These are phyloP conservation scores for Daucus carota DNA, from an alignment of 129 eudicot genomes.

Conservation along the genomic window DNA sequence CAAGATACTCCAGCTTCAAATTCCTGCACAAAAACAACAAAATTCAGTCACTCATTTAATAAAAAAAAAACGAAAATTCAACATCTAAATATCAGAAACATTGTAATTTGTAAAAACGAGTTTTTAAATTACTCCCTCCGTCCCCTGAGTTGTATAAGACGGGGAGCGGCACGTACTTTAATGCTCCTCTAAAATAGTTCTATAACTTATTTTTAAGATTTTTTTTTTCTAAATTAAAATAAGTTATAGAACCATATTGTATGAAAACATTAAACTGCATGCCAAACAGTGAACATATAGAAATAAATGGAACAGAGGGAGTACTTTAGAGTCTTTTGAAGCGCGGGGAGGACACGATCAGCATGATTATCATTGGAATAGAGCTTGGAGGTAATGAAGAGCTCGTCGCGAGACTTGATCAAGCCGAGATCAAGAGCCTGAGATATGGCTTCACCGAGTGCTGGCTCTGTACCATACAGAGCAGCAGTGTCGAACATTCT, in stretches of 20 bases:
- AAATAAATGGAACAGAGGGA: too few relatives aligned
- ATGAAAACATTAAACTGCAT: too few relatives aligned
- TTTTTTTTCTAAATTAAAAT: too few relatives aligned
- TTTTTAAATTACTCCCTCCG: too few relatives aligned
- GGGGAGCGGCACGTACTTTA: too few relatives aligned
- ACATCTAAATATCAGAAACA: too few relatives aligned
- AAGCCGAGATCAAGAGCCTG: constrained; percentile 19
- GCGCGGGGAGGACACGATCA: constrained; percentile 6
- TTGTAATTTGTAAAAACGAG: too few relatives aligned
- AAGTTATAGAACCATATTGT: too few relatives aligned
- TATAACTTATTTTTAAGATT: too few relatives aligned
- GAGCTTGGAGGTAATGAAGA: background rate
- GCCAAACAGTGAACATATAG: too few relatives aligned
- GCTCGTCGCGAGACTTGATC: constrained; percentile 2
- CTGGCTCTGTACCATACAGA: constrained; percentile 13
- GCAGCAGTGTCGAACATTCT: constrained; percentile 28
- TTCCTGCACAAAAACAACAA: background rate
- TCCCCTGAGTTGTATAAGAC: too few relatives aligned
- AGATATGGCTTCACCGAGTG: constrained; percentile 23
- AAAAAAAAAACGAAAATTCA: background rate
- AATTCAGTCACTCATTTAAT: background rate
- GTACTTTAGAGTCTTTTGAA: background rate
- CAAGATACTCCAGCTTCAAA: constrained; percentile 3
- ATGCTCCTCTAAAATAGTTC: too few relatives aligned
- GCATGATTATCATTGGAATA: background rate